Conservation (phyloP, 2,329 filamentous ascomycete genomes). For the Fusarium globosum region DNA sequence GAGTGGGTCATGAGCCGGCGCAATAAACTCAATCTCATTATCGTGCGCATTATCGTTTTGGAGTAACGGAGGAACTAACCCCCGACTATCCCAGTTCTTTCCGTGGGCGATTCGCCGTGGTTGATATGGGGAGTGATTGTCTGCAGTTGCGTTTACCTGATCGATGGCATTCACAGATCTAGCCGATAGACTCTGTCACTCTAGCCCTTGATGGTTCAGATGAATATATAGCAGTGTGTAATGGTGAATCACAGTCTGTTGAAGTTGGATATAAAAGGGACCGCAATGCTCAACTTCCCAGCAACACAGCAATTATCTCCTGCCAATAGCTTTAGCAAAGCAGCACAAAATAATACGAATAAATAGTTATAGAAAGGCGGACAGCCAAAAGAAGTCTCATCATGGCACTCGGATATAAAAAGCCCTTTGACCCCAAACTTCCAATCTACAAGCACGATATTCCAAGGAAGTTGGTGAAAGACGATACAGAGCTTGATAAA, state of each 20-base stretch:
- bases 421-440: neutral
- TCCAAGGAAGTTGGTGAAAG: neutral
- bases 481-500: neutral
- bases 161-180: neutral
- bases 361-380: neutral
- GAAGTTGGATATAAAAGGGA: neutral
- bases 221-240: neutral
- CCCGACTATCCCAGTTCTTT: neutral
- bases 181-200: no score
- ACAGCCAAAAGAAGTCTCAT: neutral
- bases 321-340: neutral
- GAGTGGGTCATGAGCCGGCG: neutral
- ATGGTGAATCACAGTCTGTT: neutral
- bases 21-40: neutral
- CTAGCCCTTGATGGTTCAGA: neutral
- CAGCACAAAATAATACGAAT: neutral
- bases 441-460: neutral
- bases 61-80: neutral
- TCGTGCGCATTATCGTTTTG: neutral
- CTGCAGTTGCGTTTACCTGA: no score
- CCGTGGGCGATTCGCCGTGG: neutral
- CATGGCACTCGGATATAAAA: neutral
- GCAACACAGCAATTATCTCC: no score
- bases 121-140: neutral
- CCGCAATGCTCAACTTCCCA: neutral